These are phyloP conservation scores for Thalassia testudinum DNA, from an alignment of 116 monocot species.

Conservation along the genomic window DNA sequence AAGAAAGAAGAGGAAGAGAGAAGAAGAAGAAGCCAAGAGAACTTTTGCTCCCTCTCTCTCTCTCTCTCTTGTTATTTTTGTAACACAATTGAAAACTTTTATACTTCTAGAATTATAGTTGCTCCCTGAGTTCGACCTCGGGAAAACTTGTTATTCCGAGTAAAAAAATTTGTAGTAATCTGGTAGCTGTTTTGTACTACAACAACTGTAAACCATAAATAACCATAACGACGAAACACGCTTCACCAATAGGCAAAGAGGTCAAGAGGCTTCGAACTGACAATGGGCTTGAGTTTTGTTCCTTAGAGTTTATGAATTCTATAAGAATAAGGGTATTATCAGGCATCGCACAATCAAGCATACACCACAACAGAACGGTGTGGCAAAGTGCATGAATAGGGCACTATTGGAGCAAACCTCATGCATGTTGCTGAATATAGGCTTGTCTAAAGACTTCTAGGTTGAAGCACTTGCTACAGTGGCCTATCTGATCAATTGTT, in stretches of 20 bases:
- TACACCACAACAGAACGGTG: slow-evolving; percentile 13
- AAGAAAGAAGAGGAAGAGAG: too few species aligned
- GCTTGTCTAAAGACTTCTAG: slow-evolving; percentile 1
- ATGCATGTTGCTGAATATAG: slow-evolving; percentile 1
- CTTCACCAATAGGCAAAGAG: neutral
- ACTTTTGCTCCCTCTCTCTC: too few species aligned
- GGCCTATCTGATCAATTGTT: neutral
- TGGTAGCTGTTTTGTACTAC: too few species aligned
- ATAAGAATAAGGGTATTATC: slow-evolving; percentile 7
- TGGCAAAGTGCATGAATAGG: slow-evolving; percentile 6
- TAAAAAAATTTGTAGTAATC: too few species aligned
- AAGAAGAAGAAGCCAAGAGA: too few species aligned
- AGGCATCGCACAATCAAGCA: neutral
- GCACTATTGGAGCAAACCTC: neutral
- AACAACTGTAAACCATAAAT: too few species aligned
- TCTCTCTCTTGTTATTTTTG: too few species aligned
- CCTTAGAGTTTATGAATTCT: slow-evolving; percentile 11
- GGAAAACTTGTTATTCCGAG: too few species aligned
- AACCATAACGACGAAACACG: too few species aligned
- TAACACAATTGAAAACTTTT: too few species aligned
- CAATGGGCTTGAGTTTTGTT: slow-evolving; percentile 9
- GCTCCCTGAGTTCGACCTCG: too few species aligned
- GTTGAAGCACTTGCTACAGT: slow-evolving; percentile 4
- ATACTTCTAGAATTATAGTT: too few species aligned
- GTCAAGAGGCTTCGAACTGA: slow-evolving; percentile 12